phyloP scores from a whole-genome alignment of 1,284 basidiomycete species.

The Apiotrichum siamense region DNA sequence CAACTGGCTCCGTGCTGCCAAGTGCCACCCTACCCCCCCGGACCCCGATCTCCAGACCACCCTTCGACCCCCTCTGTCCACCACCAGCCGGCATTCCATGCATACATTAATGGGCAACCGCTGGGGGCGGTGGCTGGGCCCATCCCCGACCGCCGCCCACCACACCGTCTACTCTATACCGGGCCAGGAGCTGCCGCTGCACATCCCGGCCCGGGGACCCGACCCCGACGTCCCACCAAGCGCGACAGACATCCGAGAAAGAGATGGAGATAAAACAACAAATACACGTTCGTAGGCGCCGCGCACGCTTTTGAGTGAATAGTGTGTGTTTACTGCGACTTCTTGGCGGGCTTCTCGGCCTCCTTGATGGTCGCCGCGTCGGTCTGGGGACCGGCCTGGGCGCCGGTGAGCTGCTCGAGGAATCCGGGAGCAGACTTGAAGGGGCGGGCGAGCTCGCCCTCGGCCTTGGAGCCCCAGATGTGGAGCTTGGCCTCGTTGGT shows the following conservation, averaged over 20 bases:
- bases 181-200: too few species aligned
- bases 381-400: slow-evolving; percentile 61
- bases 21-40: too few species aligned
- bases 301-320: too few species aligned
- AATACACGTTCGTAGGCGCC: too few species aligned
- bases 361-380: slow-evolving; percentile 79
- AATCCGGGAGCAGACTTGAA: slow-evolving; percentile 52
- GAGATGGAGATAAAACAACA: neutral
- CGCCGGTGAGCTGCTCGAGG: slow-evolving; percentile 51
- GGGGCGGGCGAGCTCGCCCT: slow-evolving; percentile 18
- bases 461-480: slow-evolving; percentile 17
- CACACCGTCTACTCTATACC: neutral
- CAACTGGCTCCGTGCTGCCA: too few species aligned
- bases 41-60: too few species aligned
- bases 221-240: too few species aligned
- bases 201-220: too few species aligned
- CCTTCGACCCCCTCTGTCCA: too few species aligned
- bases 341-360: slow-evolving; percentile 70
- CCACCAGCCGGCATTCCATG: neutral
- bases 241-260: too few species aligned
- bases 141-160: too few species aligned
- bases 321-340: slow-evolving; percentile 43
- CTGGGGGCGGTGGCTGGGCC: neutral
- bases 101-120: neutral
- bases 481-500: slow-evolving; percentile 23